phyloP scores from a whole-genome alignment of 495 filamentous ascomycete genomes.

The Talaromyces adpressus region DNA sequence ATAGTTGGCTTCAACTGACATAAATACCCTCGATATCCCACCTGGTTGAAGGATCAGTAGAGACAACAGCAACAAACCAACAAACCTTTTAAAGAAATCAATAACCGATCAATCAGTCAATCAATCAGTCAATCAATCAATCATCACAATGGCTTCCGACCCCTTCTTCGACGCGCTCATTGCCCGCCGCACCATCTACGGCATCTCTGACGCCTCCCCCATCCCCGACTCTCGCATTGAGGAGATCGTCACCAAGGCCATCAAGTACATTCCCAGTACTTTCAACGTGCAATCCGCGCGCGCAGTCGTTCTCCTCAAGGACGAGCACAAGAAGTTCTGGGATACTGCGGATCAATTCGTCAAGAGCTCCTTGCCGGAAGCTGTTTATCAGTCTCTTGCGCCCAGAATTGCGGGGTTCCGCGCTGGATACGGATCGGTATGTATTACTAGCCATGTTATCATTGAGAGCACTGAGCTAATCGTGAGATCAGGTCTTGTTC shows the following conservation, averaged over 20 bases:
- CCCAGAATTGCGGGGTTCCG: conserved; percentile 36
- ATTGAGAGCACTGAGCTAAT: background rate
- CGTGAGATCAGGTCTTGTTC: conserved; percentile 39
- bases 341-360: conserved; percentile 24
- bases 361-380: conserved; percentile 27
- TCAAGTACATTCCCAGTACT: conserved; percentile 40
- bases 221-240: conserved; percentile 43
- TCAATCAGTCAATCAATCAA: background rate
- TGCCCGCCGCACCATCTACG: conserved; percentile 43
- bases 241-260: conserved; percentile 39
- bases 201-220: conserved; percentile 35
- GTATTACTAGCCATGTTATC: conserved; percentile 5
- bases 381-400: conserved; percentile 22
- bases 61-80: background rate
- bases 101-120: background rate
- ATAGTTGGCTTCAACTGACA: background rate
- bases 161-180: conserved; percentile 16
- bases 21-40: background rate
- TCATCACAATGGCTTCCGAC: background rate
- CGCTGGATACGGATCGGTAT: conserved; percentile 42
- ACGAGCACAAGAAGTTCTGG: conserved; percentile 47
- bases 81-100: background rate
- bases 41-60: background rate
- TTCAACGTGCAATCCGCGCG: conserved; percentile 52
- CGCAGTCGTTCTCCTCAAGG: conserved; percentile 36